These are phyloP conservation scores for Allium fistulosum DNA, from an alignment of 106 monocot species.

Conservation along the genomic window DNA sequence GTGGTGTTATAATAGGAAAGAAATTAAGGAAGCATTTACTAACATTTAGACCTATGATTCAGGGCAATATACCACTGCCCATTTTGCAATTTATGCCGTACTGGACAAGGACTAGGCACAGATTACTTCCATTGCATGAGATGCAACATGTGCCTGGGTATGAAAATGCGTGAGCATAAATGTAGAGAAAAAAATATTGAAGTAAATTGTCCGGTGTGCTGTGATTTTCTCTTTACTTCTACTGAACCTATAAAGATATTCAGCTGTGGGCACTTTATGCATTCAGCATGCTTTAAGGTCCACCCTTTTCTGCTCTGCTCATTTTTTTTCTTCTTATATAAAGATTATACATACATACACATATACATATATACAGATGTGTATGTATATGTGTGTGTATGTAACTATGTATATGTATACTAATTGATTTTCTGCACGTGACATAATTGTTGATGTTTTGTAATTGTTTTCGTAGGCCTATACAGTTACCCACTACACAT, in stretches of 20 bases:
- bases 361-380: too few relatives aligned
- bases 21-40: too few relatives aligned
- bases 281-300: constrained; percentile 97
- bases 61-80: constrained; percentile 95
- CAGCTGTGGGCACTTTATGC: constrained; percentile 93
- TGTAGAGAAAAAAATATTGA: constrained; percentile 84
- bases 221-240: constrained; percentile 92
- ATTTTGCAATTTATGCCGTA: constrained; percentile 91
- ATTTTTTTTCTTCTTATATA: too few relatives aligned
- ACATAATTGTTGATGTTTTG: background rate
- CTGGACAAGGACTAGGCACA: constrained; percentile 82
- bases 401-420: background rate
- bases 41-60: background rate
- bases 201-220: constrained; percentile 91
- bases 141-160: constrained; percentile 92
- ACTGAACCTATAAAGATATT: constrained; percentile 69
- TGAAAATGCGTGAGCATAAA: constrained; percentile 83
- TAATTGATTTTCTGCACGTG: background rate
- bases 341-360: background rate
- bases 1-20: too few relatives aligned
- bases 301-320: background rate
- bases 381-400: too few relatives aligned
- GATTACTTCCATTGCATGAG: constrained; percentile 98
- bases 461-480: constrained; percentile 49
- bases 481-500: constrained; percentile 82